Evolutionary conservation across 768 basidiomycete species (phyloP).

Genomic region (Gautieria morchelliformis): DNA sequence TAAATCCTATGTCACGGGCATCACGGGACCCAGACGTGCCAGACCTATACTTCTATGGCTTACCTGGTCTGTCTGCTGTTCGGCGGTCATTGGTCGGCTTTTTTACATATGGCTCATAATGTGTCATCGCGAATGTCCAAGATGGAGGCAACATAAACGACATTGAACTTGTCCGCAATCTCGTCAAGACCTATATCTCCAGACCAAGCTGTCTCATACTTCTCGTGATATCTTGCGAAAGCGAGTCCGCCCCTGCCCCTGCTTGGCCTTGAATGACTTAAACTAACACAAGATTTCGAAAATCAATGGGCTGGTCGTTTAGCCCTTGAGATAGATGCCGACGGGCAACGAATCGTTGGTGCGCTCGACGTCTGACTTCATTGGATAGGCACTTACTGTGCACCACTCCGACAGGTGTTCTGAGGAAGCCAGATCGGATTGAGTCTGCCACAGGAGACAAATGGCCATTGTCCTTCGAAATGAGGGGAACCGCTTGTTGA

Average conservation of each 20-base stretch:
- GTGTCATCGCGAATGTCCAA: conserved; percentile 50
- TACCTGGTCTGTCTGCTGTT: conserved; percentile 34
- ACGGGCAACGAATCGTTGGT: conserved; percentile 57
- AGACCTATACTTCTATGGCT: conserved; percentile 52
- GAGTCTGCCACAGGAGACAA: conserved; percentile 39
- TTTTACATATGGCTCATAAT: conserved; percentile 20
- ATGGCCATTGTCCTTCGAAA: conserved; percentile 29
- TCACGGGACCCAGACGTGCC: conserved; percentile 32
- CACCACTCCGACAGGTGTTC: conserved; percentile 34
- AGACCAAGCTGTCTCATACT: conserved; percentile 48
- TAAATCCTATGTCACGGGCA: too few species aligned
- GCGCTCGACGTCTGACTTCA: not conserved
- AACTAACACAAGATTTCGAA: conserved; percentile 40
- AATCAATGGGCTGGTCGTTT: conserved; percentile 50
- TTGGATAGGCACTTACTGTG: not conserved
- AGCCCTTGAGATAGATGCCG: conserved; percentile 42
- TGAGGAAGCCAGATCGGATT: conserved; percentile 68
- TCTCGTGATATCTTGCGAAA: conserved; percentile 26
- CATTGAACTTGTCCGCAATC: conserved; percentile 41
- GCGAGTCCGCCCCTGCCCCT: conserved; percentile 27
- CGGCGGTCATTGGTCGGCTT: conserved; percentile 22
- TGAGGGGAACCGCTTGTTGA: conserved; percentile 25
- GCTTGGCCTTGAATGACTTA: not conserved
- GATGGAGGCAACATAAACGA: conserved; percentile 41
- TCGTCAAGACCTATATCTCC: conserved; percentile 41